phyloP scores from a whole-genome alignment of 2,329 filamentous ascomycete genomes.

The Lasiodiplodia hormozganensis region DNA sequence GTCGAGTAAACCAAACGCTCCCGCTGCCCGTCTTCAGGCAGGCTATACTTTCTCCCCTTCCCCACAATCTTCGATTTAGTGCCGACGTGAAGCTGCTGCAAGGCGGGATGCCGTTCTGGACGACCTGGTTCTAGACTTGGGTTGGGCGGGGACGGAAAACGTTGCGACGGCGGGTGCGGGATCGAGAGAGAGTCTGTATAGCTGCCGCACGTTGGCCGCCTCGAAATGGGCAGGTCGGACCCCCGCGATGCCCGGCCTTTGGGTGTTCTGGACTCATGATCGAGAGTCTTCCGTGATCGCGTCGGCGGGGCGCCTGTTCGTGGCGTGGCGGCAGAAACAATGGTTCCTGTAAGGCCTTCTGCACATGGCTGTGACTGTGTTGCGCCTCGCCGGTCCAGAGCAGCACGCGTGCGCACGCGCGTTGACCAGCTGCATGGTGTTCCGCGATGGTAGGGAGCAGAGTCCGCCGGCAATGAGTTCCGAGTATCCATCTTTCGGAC shows the following conservation, averaged over 20 bases:
- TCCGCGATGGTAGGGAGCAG: too few species aligned
- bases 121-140: slow-evolving; percentile 14
- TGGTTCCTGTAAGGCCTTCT: too few species aligned
- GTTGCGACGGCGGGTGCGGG: slow-evolving; percentile 6
- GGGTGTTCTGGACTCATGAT: not conserved
- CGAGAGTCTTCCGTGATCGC: not conserved
- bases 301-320: too few species aligned
- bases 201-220: not conserved
- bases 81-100: slow-evolving; percentile 2
- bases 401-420: too few species aligned
- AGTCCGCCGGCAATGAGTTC: too few species aligned
- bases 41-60: not conserved
- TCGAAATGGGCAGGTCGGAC: not conserved
- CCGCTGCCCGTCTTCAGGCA: not conserved
- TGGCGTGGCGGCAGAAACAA: too few species aligned
- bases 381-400: too few species aligned
- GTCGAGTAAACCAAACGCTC: not conserved
- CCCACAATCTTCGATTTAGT: not conserved
- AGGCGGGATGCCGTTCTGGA: slow-evolving; percentile 14
- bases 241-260: slow-evolving; percentile 3
- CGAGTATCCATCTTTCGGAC: too few species aligned
- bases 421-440: too few species aligned
- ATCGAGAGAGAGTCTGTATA: not conserved
- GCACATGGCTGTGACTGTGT: too few species aligned
- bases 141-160: not conserved